Evolutionary conservation across 768 basidiomycete species (phyloP).

Genomic region (Tulasnella sp.): DNA sequence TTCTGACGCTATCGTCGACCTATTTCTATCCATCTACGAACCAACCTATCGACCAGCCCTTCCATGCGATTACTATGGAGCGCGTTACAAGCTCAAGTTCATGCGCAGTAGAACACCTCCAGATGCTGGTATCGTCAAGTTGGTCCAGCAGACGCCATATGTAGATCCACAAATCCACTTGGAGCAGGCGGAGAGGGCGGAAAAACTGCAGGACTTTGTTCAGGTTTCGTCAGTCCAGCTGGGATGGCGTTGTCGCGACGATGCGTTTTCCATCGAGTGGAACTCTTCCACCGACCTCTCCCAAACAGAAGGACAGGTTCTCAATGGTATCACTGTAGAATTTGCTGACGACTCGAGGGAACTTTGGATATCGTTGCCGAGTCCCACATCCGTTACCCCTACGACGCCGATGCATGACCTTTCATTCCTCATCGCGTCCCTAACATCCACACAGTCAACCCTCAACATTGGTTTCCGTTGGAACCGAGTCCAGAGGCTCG

Average conservation of each 20-base stretch:
- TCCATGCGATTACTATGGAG: not conserved
- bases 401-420: no score
- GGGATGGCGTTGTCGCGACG: slow-evolving; percentile 16
- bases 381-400: not conserved
- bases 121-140: not conserved
- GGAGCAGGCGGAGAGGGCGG: not conserved
- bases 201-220: not conserved
- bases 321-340: not conserved
- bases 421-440: no score
- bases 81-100: not conserved
- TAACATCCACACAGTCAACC: no score
- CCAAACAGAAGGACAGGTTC: not conserved
- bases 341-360: slow-evolving; percentile 4
- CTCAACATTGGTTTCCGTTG: not conserved
- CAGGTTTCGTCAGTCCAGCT: slow-evolving; percentile 5
- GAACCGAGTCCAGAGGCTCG: slow-evolving; percentile 4
- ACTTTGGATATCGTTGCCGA: not conserved
- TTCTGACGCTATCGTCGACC: not conserved
- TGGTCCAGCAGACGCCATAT: slow-evolving; percentile 7
- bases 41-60: not conserved
- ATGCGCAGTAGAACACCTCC: not conserved
- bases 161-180: not conserved
- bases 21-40: slow-evolving; percentile 1
- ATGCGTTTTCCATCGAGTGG: slow-evolving; percentile 15
- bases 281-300: not conserved